Conservation (phyloP, 345 rosid genomes). For the Durio zibethinus region DNA sequence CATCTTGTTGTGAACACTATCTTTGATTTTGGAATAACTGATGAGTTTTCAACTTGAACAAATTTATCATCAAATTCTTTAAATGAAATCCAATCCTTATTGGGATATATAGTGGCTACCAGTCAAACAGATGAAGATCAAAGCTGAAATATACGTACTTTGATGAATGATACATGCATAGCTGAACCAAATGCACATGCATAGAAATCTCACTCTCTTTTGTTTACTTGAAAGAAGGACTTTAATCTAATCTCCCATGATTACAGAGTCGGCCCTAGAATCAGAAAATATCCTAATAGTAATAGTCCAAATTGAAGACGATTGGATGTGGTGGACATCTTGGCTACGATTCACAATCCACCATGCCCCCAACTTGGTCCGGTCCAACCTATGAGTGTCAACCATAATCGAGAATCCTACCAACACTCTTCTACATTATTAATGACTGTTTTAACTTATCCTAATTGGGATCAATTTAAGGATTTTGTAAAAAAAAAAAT, state of each 20-base stretch:
- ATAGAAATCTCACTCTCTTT: conserved; percentile 11
- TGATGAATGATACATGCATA: no score
- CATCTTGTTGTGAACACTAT: no score
- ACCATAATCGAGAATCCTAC: conserved; percentile 24
- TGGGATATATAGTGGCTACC: not conserved
- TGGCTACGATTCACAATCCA: conserved; percentile 29
- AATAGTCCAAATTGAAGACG: not conserved
- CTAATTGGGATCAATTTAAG: conserved; percentile 7
- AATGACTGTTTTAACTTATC: conserved; percentile 7
- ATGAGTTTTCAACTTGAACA: no score
- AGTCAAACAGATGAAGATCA: not conserved
- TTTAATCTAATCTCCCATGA: conserved; percentile 8
- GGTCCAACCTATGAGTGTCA: conserved; percentile 33
- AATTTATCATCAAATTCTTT: not conserved
- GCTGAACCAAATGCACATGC: not conserved
- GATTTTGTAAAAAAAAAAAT: not conserved
- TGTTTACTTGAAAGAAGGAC: not conserved
- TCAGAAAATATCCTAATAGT: conserved; percentile 1
- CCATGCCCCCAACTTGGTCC: conserved; percentile 29
- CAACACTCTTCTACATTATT: conserved; percentile 8
- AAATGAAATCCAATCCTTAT: not conserved
- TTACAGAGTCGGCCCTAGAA: not conserved
- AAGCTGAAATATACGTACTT: not conserved
- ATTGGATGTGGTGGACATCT: conserved; percentile 28
- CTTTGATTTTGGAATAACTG: no score